Conservation (phyloP, 768 basidiomycete species). For the Piloderma croceum region DNA sequence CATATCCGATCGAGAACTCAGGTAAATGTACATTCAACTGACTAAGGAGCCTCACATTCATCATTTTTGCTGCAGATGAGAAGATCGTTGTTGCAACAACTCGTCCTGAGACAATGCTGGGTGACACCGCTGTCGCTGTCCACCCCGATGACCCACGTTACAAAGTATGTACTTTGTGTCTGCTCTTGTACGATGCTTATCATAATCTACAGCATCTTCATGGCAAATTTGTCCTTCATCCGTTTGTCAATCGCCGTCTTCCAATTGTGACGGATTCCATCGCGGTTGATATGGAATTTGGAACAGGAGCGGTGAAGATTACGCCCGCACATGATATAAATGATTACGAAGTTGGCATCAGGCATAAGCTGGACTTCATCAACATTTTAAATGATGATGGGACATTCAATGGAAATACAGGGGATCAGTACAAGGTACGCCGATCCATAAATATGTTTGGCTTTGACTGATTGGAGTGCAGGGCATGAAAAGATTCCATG, state of each 20-base stretch:
- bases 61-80: conserved; percentile 51
- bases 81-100: conserved; percentile 92
- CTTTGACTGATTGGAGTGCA: conserved; percentile 19
- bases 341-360: conserved; percentile 89
- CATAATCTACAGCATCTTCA: conserved; percentile 64
- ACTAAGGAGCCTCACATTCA: neutral
- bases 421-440: conserved; percentile 63
- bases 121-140: conserved; percentile 95
- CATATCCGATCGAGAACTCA: conserved; percentile 83
- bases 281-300: conserved; percentile 88
- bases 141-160: conserved; percentile 92
- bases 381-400: conserved; percentile 96
- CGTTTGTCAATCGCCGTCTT: conserved; percentile 79
- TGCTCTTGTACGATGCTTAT: neutral
- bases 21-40: conserved; percentile 36
- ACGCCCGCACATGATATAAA: conserved; percentile 97
- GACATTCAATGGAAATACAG: conserved; percentile 88
- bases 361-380: conserved; percentile 88
- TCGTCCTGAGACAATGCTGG: conserved; percentile 97
- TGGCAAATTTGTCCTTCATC: conserved; percentile 86
- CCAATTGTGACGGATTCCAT: conserved; percentile 86
- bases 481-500: conserved; percentile 99
- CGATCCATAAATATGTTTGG: neutral
- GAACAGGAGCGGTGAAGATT: conserved; percentile 98
- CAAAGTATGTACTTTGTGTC: conserved; percentile 39